These are phyloP conservation scores for Fagopyrum esculentum DNA, from an alignment of 148 eudicot species.

Conservation along the genomic window DNA sequence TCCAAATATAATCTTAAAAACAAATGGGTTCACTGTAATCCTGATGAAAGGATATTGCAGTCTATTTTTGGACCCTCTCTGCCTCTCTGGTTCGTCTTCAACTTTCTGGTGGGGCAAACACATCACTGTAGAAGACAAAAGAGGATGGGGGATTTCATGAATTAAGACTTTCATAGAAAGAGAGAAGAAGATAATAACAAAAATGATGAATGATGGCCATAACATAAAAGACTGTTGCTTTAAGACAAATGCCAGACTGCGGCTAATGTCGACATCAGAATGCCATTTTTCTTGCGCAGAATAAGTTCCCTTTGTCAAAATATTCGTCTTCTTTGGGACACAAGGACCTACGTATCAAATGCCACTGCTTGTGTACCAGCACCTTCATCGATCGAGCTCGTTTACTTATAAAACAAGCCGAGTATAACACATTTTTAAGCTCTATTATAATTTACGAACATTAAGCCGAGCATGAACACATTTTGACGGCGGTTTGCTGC, in stretches of 20 bases:
- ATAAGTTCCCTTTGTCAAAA: slow-evolving; percentile 5
- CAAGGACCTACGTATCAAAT: neutral
- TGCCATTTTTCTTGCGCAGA: neutral
- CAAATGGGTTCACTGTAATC: neutral
- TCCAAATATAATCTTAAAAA: neutral
- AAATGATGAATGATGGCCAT: neutral
- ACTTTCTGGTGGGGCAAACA: neutral
- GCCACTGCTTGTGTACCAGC: neutral
- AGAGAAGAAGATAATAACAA: neutral
- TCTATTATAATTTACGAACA: too few species aligned
- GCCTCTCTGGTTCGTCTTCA: neutral
- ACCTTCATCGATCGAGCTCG: too few species aligned
- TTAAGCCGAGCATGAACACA: too few species aligned
- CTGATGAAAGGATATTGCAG: neutral
- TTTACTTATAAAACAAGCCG: too few species aligned
- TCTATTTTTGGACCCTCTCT: neutral
- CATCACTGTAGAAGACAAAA: slow-evolving; percentile 7
- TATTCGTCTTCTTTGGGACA: neutral
- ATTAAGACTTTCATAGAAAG: neutral
- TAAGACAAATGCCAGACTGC: slow-evolving; percentile 4
- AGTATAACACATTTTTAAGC: too few species aligned
- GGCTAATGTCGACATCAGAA: slow-evolving; percentile 4
- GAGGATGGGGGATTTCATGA: neutral
- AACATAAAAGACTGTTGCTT: neutral
- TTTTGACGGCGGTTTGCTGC: too few species aligned